A percentile compares a stretch with the other conserved stretches of the same genome.
These are phyloP conservation scores for Colletotrichum eremochloae DNA, from an alignment of 2,329 filamentous ascomycete genomes.

Conservation along the genomic window DNA sequence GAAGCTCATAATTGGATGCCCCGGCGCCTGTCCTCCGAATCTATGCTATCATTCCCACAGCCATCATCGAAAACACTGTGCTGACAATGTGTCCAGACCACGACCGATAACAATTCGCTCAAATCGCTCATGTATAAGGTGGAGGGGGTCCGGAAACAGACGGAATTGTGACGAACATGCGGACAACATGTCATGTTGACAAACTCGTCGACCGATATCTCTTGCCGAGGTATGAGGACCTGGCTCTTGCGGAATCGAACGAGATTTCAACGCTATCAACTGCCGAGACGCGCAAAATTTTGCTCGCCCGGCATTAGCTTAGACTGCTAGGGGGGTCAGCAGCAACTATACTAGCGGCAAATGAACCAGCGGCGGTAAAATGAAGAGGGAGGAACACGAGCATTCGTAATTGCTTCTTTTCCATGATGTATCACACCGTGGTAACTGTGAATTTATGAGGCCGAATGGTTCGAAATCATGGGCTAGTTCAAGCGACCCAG, in stretches of 20 bases:
- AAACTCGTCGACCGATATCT: neutral
- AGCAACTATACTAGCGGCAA: neutral
- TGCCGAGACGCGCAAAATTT: conserved; percentile 1
- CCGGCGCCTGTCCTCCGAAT: neutral
- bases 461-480: neutral
- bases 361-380: conserved; percentile 1
- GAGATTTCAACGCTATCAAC: conserved; percentile 17
- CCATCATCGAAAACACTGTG: neutral
- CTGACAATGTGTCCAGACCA: neutral
- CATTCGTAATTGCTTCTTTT: conserved; percentile 11
- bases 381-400: neutral
- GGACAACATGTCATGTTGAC: neutral
- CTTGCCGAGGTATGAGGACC: too few relatives aligned
- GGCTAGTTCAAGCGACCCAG: conserved; percentile 21
- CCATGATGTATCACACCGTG: conserved; percentile 16
- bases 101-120: neutral
- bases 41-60: neutral
- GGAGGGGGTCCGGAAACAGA: neutral
- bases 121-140: conserved; percentile 5
- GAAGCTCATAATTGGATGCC: neutral
- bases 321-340: neutral
- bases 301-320: conserved; percentile 9
- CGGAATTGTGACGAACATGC: neutral
- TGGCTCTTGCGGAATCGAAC: neutral
- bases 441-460: conserved; percentile 14